Conservation (phyloP, 2,329 filamentous ascomycete genomes). For the Fusarium avenaceum region DNA sequence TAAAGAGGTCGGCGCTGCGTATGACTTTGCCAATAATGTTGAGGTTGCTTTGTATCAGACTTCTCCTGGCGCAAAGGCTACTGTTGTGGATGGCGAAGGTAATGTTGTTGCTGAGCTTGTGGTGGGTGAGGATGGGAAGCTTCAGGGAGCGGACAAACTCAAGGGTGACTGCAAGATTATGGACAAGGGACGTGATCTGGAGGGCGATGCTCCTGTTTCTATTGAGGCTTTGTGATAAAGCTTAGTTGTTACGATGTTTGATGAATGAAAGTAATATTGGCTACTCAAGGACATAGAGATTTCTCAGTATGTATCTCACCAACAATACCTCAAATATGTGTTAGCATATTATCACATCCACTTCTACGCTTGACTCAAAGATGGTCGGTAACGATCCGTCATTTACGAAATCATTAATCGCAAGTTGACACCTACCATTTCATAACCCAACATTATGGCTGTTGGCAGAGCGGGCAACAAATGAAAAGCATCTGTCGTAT, state of each 20-base stretch:
- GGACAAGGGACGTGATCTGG: constrained; percentile 44
- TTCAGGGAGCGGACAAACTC: constrained; percentile 57
- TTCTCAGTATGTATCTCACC: too few relatives aligned
- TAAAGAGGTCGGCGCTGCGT: constrained; percentile 58
- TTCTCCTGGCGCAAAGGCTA: constrained; percentile 57
- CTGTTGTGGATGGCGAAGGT: constrained; percentile 60
- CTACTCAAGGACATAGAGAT: background rate
- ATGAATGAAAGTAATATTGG: background rate
- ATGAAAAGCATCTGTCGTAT: background rate
- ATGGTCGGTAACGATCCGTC: background rate
- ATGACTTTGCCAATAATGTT: constrained; percentile 62
- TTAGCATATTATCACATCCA: background rate
- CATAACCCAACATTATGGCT: background rate
- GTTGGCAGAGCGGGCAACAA: background rate
- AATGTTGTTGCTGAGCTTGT: constrained; percentile 57
- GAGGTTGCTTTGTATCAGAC: constrained; percentile 64
- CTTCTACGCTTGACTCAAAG: background rate
- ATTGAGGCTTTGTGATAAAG: constrained; percentile 44
- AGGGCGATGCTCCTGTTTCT: constrained; percentile 47
- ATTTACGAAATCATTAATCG: background rate
- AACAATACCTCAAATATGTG: background rate
- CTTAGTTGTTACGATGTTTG: background rate
- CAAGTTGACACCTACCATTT: background rate
- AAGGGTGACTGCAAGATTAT: constrained; percentile 53
- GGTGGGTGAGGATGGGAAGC: constrained; percentile 56